A percentile compares a stretch with the other conserved stretches of the same genome.
Conservation (phyloP, 2,329 filamentous ascomycete genomes). For the Venturia oleaginea region DNA sequence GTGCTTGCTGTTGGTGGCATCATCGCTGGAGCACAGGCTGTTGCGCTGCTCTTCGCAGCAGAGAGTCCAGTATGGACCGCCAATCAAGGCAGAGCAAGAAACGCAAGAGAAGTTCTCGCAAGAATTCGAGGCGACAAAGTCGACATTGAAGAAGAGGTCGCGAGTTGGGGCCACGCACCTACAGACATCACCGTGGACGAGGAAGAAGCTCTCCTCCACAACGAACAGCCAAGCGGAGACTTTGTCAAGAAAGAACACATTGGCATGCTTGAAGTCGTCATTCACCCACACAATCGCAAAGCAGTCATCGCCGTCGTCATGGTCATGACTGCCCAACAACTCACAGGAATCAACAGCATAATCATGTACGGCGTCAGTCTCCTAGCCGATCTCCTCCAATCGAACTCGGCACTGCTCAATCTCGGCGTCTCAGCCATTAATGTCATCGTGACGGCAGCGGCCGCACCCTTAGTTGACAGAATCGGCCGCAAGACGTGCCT, state of each 20-base stretch:
- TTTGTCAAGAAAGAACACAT: slow-evolving; percentile 24
- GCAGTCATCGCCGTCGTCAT: slow-evolving; percentile 84
- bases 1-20: slow-evolving; percentile 66
- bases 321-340: slow-evolving; percentile 86
- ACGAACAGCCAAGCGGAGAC: slow-evolving; percentile 18
- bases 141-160: slow-evolving; percentile 66
- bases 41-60: slow-evolving; percentile 61
- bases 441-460: slow-evolving; percentile 69
- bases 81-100: slow-evolving; percentile 48
- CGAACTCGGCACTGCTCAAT: slow-evolving; percentile 74
- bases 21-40: slow-evolving; percentile 57
- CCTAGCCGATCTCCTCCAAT: slow-evolving; percentile 68
- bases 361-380: slow-evolving; percentile 98
- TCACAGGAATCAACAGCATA: slow-evolving; percentile 92
- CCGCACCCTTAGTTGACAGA: slow-evolving; percentile 76
- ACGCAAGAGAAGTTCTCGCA: slow-evolving; percentile 60
- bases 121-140: slow-evolving; percentile 62
- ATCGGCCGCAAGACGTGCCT: slow-evolving; percentile 83
- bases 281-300: slow-evolving; percentile 61
- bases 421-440: slow-evolving; percentile 84
- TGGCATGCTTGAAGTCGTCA: slow-evolving; percentile 48
- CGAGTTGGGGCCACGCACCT: slow-evolving; percentile 31
- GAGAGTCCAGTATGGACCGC: slow-evolving; percentile 88
- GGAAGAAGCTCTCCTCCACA: slow-evolving; percentile 59
- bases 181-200: slow-evolving; percentile 39